Conservation (phyloP, 139 green algal genomes). For the Ettlia oleoabundans region DNA sequence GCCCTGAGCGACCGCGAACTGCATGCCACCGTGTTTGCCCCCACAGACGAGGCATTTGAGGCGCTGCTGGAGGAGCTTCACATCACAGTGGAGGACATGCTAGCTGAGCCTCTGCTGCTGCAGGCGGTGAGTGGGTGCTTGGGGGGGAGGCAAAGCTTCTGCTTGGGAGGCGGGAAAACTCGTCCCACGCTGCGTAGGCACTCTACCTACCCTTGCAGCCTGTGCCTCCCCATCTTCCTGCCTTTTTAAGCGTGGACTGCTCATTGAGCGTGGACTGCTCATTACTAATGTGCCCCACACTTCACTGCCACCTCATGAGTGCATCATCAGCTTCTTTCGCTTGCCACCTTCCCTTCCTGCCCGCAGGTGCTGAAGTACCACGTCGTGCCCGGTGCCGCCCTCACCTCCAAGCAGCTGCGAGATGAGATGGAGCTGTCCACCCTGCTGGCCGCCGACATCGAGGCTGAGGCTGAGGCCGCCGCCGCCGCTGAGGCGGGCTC, state of each 20-base stretch:
- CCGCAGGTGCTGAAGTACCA: constrained; percentile 41
- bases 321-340: not conserved
- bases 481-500: not conserved
- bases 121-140: not conserved
- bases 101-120: constrained; percentile 11
- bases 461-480: not conserved
- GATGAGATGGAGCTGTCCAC: constrained; percentile 28
- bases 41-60: constrained; percentile 37
- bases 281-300: not conserved
- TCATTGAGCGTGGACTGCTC: not conserved
- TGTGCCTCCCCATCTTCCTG: too few relatives aligned
- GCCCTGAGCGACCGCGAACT: constrained; percentile 25
- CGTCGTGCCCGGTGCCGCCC: constrained; percentile 24
- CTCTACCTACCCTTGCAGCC: too few relatives aligned
- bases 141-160: too few relatives aligned
- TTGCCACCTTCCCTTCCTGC: not conserved
- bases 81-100: constrained; percentile 18
- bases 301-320: not conserved
- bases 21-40: constrained; percentile 41
- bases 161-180: too few relatives aligned
- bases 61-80: not conserved
- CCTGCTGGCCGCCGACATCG: constrained; percentile 25
- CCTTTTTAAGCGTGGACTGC: not conserved
- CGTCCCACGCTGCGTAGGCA: too few relatives aligned
- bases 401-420: not conserved